Evolutionary conservation across 2,329 filamentous ascomycete species (phyloP).

Genomic region (Fusarium chaquense): DNA sequence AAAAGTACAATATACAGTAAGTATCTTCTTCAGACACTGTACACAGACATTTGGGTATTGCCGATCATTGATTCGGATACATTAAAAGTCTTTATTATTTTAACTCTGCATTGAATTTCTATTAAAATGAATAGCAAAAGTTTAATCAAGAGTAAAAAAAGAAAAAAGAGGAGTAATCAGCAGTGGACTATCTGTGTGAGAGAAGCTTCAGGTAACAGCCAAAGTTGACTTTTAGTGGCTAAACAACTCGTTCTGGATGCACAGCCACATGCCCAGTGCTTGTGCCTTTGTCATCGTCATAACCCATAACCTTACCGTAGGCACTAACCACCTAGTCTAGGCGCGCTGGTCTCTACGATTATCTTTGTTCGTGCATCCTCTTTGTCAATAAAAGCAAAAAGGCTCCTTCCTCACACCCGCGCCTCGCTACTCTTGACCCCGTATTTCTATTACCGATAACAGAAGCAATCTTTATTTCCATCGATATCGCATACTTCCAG

Average conservation of each 20-base stretch:
- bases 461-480: conserved; percentile 6
- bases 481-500: conserved; percentile 1
- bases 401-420: neutral
- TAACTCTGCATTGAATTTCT: neutral
- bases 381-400: conserved; percentile 35
- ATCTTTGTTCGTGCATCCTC: conserved; percentile 36
- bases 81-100: neutral
- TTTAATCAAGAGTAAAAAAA: neutral
- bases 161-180: neutral
- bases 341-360: conserved; percentile 9
- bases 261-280: conserved; percentile 38
- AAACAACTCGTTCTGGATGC: neutral
- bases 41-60: neutral
- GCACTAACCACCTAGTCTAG: neutral
- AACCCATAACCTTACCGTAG: conserved; percentile 1
- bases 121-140: neutral
- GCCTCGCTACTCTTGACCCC: neutral
- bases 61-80: neutral
- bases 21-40: neutral
- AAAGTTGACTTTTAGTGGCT: neutral
- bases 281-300: conserved; percentile 47
- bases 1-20: neutral
- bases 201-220: neutral
- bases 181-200: neutral
- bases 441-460: neutral